Evolutionary conservation across 2,329 filamentous ascomycete genomes (phyloP).

Genomic region (Aspergillus bombycis): DNA sequence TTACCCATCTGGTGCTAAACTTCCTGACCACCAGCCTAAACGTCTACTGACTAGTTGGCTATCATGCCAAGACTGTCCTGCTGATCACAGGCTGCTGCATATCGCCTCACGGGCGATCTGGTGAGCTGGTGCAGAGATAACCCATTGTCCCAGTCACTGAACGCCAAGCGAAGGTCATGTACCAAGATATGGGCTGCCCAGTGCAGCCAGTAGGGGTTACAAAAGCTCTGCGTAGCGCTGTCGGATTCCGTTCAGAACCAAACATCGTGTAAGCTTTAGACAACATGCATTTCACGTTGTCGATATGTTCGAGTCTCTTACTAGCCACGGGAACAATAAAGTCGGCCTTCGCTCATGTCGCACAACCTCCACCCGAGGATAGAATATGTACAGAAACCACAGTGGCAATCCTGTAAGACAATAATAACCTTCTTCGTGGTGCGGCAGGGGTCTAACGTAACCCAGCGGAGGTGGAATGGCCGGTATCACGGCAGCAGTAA

Average conservation of each 20-base stretch:
- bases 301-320: background rate
- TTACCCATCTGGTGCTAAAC: constrained; percentile 14
- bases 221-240: background rate
- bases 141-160: background rate
- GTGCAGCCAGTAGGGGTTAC: background rate
- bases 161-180: background rate
- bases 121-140: background rate
- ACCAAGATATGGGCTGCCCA: background rate
- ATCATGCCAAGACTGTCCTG: constrained; percentile 8
- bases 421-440: background rate
- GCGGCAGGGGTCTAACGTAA: constrained; percentile 3
- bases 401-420: constrained; percentile 37
- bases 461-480: constrained; percentile 61
- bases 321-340: constrained; percentile 1
- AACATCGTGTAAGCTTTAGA: background rate
- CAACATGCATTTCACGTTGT: constrained; percentile 4
- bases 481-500: constrained; percentile 64
- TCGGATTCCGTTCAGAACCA: background rate
- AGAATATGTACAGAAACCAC: constrained; percentile 34
- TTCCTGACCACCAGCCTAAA: background rate
- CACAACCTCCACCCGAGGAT: constrained; percentile 21
- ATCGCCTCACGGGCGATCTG: constrained; percentile 1
- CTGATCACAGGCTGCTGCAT: constrained; percentile 1
- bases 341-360: constrained; percentile 19
- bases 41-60: background rate